These are phyloP conservation scores for Bruguiera sexangula DNA, from an alignment of 345 rosid species.

Conservation along the genomic window DNA sequence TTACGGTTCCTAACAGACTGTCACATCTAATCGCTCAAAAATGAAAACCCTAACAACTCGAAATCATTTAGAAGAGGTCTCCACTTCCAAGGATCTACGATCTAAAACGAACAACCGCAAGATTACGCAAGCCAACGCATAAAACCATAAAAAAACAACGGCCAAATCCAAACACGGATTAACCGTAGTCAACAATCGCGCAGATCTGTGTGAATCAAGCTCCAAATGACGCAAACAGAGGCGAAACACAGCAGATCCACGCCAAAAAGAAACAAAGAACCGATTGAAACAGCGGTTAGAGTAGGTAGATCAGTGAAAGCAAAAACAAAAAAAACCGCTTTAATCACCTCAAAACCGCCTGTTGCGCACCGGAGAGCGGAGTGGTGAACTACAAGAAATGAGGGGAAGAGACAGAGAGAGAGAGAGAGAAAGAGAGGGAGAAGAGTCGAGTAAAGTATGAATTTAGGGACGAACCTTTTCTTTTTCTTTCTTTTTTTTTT, in stretches of 20 bases:
- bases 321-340: not conserved
- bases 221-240: not conserved
- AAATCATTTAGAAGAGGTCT: no score
- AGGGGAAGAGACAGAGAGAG: not conserved
- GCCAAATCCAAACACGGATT: not conserved
- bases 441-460: no score
- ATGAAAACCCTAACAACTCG: no score
- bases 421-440: no score
- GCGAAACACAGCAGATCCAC: slow-evolving; percentile 11
- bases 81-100: no score
- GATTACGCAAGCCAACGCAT: no score
- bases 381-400: not conserved
- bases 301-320: not conserved
- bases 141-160: no score
- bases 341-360: slow-evolving; percentile 16
- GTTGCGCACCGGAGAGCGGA: not conserved
- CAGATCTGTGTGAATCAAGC: slow-evolving; percentile 18
- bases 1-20: no score
- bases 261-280: not conserved
- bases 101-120: no score
- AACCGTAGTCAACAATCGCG: not conserved
- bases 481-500: no score
- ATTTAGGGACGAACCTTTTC: no score
- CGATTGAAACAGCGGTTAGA: not conserved
- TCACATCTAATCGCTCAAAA: no score